Conservation (phyloP, 2,329 filamentous ascomycete species). For the Arthroderma sp. region DNA sequence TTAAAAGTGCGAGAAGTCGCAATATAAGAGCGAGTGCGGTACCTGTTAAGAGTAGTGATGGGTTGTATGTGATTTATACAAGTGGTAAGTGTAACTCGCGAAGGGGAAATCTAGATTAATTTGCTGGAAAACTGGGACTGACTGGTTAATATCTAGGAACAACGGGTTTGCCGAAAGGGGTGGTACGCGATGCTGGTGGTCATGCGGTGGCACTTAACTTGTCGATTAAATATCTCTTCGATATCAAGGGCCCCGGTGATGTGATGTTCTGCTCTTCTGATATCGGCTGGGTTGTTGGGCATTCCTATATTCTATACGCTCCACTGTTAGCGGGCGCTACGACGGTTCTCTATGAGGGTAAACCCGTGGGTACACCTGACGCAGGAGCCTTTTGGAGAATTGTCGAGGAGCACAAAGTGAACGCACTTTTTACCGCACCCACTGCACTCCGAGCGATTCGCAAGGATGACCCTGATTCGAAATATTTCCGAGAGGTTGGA, state of each 20-base stretch:
- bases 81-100: slow-evolving; percentile 36
- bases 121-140: neutral
- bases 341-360: slow-evolving; percentile 86
- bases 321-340: slow-evolving; percentile 75
- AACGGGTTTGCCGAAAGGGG: slow-evolving; percentile 71
- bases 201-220: slow-evolving; percentile 76
- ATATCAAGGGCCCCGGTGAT: slow-evolving; percentile 69
- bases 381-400: slow-evolving; percentile 82
- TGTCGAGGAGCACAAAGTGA: slow-evolving; percentile 72
- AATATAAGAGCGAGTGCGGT: slow-evolving; percentile 61
- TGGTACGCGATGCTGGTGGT: slow-evolving; percentile 68
- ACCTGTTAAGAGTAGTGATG: slow-evolving; percentile 62
- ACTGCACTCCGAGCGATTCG: slow-evolving; percentile 78
- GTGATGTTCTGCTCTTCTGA: slow-evolving; percentile 72
- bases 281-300: slow-evolving; percentile 83
- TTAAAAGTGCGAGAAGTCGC: slow-evolving; percentile 55
- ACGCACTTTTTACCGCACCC: slow-evolving; percentile 72
- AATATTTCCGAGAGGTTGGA: slow-evolving; percentile 50
- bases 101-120: neutral
- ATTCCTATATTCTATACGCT: slow-evolving; percentile 79
- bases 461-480: slow-evolving; percentile 68
- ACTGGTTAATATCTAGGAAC: slow-evolving; percentile 40
- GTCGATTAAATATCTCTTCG: slow-evolving; percentile 71
- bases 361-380: slow-evolving; percentile 78
- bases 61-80: slow-evolving; percentile 84